These are phyloP conservation scores for Penicillium herquei DNA, from an alignment of 495 filamentous ascomycete species.

Conservation along the genomic window DNA sequence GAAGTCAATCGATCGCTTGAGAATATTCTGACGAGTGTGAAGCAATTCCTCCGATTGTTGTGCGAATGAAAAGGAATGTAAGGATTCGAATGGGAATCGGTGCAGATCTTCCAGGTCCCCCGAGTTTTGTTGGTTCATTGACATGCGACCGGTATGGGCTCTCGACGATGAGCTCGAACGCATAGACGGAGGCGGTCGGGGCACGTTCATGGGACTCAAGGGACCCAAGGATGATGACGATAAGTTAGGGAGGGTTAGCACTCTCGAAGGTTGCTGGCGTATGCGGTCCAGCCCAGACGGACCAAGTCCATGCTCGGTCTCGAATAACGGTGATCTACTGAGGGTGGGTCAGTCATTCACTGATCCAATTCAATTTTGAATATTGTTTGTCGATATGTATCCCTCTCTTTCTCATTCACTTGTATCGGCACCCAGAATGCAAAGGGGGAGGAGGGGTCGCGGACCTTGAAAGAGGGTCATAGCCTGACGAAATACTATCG, in stretches of 20 bases:
- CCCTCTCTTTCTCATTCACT: conserved; percentile 12
- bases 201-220: conserved; percentile 42
- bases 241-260: conserved; percentile 64
- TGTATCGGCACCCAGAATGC: conserved; percentile 22
- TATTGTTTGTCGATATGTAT: not conserved
- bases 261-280: conserved; percentile 71
- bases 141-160: conserved; percentile 53
- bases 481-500: conserved; percentile 41
- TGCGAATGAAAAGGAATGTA: conserved; percentile 98
- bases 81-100: conserved; percentile 89
- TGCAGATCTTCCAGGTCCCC: conserved; percentile 83
- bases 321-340: conserved; percentile 61
- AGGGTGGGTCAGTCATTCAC: conserved; percentile 42
- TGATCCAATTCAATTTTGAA: no score
- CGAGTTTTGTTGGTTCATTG: conserved; percentile 64
- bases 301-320: conserved; percentile 61
- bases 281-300: conserved; percentile 86
- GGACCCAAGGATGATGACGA: conserved; percentile 59
- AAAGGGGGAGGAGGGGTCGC: conserved; percentile 5
- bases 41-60: conserved; percentile 91
- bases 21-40: conserved; percentile 85
- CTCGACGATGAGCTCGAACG: conserved; percentile 52
- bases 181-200: conserved; percentile 61
- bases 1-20: conserved; percentile 95
- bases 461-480: conserved; percentile 46